Conservation (phyloP, 768 basidiomycete genomes). For the Rhodocollybia butyracea region DNA sequence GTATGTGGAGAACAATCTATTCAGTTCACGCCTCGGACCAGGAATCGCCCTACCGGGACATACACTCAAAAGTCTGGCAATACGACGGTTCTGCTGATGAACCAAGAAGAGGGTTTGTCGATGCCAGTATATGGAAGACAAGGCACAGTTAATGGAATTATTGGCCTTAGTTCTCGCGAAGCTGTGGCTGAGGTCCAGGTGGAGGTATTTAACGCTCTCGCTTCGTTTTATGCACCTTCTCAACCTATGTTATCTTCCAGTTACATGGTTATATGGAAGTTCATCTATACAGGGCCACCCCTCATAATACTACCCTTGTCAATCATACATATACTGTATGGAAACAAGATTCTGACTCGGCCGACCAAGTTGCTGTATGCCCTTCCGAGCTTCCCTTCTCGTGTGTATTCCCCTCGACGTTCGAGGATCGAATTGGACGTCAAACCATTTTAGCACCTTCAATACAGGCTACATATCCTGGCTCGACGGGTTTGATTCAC, state of each 20-base stretch:
- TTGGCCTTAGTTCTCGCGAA: constrained; percentile 37
- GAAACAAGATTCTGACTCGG: constrained; percentile 16
- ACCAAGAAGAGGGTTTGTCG: constrained; percentile 38
- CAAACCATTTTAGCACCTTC: constrained; percentile 9
- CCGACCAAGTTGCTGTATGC: neutral
- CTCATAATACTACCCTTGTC: constrained; percentile 30
- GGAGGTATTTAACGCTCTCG: constrained; percentile 37
- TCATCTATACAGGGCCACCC: constrained; percentile 34
- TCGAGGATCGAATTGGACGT: neutral
- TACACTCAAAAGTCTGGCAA: constrained; percentile 37
- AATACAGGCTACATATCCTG: constrained; percentile 10
- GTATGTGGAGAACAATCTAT: constrained; percentile 51
- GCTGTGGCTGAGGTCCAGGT: constrained; percentile 40
- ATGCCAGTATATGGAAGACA: constrained; percentile 45
- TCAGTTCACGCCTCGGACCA: constrained; percentile 39
- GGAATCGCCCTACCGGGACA: constrained; percentile 32
- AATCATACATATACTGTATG: constrained; percentile 33
- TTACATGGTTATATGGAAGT: constrained; percentile 40
- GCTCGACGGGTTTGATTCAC: constrained; percentile 33
- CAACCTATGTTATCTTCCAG: constrained; percentile 20
- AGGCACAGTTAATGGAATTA: constrained; percentile 35
- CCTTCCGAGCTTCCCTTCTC: constrained; percentile 21
- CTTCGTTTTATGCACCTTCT: neutral
- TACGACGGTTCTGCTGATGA: constrained; percentile 40
- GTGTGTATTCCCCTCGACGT: constrained; percentile 8